Percentiles rank a stretch among this genome's conserved stretches.
Evolutionary conservation across 2,329 filamentous ascomycete species (phyloP).

Genomic region (Phyllosticta citrichinensis): DNA sequence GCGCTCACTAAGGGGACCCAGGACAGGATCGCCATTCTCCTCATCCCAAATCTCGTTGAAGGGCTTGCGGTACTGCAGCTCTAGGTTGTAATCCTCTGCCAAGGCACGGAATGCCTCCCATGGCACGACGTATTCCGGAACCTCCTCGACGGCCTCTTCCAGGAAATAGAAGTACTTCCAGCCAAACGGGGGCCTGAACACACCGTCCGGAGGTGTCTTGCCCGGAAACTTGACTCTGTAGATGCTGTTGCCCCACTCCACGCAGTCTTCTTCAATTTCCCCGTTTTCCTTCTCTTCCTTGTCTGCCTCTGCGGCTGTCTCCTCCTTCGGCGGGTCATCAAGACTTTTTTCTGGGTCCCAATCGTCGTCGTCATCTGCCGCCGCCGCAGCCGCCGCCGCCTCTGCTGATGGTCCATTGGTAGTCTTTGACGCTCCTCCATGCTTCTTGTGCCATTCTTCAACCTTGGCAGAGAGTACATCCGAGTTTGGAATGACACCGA

Average conservation of each 20-base stretch:
- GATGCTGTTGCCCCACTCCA: slow-evolving; percentile 87
- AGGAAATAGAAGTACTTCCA: slow-evolving; percentile 99
- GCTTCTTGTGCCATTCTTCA: slow-evolving; percentile 59
- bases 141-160: slow-evolving; percentile 89
- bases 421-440: slow-evolving; percentile 29
- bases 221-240: slow-evolving; percentile 85
- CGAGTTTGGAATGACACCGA: slow-evolving; percentile 94
- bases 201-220: slow-evolving; percentile 70
- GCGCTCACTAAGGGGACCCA: slow-evolving; percentile 82
- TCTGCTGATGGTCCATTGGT: slow-evolving; percentile 12
- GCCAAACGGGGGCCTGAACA: slow-evolving; percentile 89
- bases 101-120: slow-evolving; percentile 96
- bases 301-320: slow-evolving; percentile 23
- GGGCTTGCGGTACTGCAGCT: slow-evolving; percentile 84
- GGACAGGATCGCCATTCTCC: slow-evolving; percentile 72
- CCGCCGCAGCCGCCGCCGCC: slow-evolving; percentile 20
- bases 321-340: slow-evolving; percentile 26
- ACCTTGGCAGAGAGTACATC: slow-evolving; percentile 77
- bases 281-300: slow-evolving; percentile 27
- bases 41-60: slow-evolving; percentile 88
- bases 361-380: slow-evolving; percentile 30
- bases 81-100: slow-evolving; percentile 93
- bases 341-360: slow-evolving; percentile 38
- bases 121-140: slow-evolving; percentile 94
- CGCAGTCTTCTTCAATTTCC: slow-evolving; percentile 34